Percentiles rank a stretch among this genome's conserved stretches.
phyloP scores from a whole-genome alignment of 1,284 basidiomycete species.

The Cystobasidium slooffiae region DNA sequence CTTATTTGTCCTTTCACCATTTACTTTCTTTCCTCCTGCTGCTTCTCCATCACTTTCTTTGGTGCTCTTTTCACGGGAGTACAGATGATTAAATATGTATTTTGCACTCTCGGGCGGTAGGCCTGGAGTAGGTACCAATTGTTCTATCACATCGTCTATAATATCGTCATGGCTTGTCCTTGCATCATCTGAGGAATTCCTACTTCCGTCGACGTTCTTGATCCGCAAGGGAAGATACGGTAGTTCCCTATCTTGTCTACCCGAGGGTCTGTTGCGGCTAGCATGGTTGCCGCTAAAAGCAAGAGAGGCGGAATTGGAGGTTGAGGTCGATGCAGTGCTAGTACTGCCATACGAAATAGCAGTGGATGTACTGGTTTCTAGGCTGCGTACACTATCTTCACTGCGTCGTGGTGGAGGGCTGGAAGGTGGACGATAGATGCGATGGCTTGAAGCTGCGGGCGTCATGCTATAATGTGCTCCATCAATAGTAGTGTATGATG shows the following conservation, averaged over 20 bases:
- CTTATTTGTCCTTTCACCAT: neutral
- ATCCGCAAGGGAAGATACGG: conserved; percentile 33
- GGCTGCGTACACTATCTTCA: conserved; percentile 33
- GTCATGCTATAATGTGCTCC: neutral
- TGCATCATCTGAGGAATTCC: neutral
- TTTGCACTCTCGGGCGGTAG: conserved; percentile 16
- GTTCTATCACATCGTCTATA: conserved; percentile 30
- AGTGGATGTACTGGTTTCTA: neutral
- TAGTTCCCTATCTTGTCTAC: conserved; percentile 23
- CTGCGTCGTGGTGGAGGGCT: conserved; percentile 20
- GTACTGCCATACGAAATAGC: conserved; percentile 7
- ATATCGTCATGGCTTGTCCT: neutral
- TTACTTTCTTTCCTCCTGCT: neutral
- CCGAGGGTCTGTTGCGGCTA: neutral
- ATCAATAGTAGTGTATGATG: neutral
- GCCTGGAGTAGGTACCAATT: conserved; percentile 18
- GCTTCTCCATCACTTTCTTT: neutral
- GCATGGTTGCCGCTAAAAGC: neutral
- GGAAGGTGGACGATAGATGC: conserved; percentile 1
- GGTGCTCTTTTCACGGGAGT: neutral
- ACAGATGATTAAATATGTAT: neutral
- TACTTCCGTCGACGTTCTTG: neutral
- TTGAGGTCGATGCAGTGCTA: conserved; percentile 1
- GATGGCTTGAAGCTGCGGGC: neutral
- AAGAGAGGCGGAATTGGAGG: neutral